Evolutionary conservation across 148 eudicot species (phyloP), one percentile per base, ranked within the genome.

Genomic region (Nyssa sinensis): DNA sequence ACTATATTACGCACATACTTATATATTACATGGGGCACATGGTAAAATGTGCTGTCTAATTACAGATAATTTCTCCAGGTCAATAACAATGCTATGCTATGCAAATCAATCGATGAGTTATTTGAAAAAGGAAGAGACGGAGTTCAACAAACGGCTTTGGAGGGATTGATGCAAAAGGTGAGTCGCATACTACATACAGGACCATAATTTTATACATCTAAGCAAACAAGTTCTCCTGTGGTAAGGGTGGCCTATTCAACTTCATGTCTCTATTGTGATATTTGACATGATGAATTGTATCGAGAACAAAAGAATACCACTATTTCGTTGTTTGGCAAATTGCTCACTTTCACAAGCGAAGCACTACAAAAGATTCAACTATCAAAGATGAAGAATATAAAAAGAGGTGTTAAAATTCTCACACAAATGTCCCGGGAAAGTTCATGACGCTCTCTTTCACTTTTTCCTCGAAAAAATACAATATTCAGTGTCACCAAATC

Each of bases 21-120:
- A n/a, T n/a, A n/a, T n/a, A n/a, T n/a, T n/a, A n/a, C n/a, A n/a
- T n/a, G n/a, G n/a, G n/a, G n/a, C n/a, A n/a, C n/a, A n/a, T n/a
- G n/a, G n/a, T n/a, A n/a, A n/a, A n/a, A n/a, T n/a, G n/a, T n/a
- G 32, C 75, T 51, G 17, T 68, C 63, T 70, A 65, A 62, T 30
- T 69, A 16, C 25, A 17, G 35, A 59, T 70, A 13, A 71, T 61
- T 33, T 69, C 71, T 73, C 81, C 90, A 94, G 98, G 90, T 92
- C 21, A 87, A 81, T 61, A 94, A 86, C 75, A 94, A 94, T 87
- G 95, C 92, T 27, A 67, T 69, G 68, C 82, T 94, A 55, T 87
- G 84, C 88, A 89, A 81, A 79, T 83, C 96, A 11, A 82, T 94
- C 62, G 98, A 94, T 57, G 89, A 90, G 70, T 74, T 94, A 55